A percentile compares a stretch with the other conserved stretches of the same genome.
Evolutionary conservation across 768 basidiomycete species (phyloP).

Genomic region (Boletus bicolor): DNA sequence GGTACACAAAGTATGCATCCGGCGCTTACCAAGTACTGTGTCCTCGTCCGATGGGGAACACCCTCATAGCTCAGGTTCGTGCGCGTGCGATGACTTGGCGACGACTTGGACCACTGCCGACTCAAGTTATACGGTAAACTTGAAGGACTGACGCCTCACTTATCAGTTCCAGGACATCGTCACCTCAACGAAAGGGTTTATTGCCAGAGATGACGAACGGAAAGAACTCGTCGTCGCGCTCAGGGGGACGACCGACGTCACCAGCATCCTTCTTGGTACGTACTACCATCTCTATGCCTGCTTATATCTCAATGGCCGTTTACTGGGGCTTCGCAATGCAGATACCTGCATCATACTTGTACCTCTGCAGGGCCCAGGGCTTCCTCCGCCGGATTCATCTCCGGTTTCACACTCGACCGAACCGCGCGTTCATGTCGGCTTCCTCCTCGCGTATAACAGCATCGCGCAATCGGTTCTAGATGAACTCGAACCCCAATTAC

Average conservation of each 20-base stretch:
- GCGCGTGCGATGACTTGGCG: neutral
- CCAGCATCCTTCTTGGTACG: conserved; percentile 20
- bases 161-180: conserved; percentile 35
- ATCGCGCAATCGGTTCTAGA: conserved; percentile 31
- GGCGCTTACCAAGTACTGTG: conserved; percentile 47
- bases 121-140: neutral
- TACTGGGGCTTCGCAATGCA: neutral
- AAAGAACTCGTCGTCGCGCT: conserved; percentile 42
- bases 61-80: conserved; percentile 40
- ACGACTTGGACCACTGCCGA: neutral
- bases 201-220: conserved; percentile 41
- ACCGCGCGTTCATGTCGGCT: conserved; percentile 36
- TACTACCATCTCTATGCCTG: neutral
- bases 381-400: conserved; percentile 16
- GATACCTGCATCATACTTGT: conserved; percentile 22
- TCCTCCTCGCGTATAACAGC: conserved; percentile 35
- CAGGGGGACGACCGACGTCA: conserved; percentile 35
- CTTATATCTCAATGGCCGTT: neutral
- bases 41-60: conserved; percentile 47
- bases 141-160: conserved; percentile 1
- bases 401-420: neutral
- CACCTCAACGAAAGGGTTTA: conserved; percentile 43
- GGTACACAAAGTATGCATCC: conserved; percentile 49
- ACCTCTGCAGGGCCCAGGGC: conserved; percentile 23
- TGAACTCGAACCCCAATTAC: conserved; percentile 30